Conservation (phyloP, 805 yeast genomes). For the Kodamaea fukazawae region DNA sequence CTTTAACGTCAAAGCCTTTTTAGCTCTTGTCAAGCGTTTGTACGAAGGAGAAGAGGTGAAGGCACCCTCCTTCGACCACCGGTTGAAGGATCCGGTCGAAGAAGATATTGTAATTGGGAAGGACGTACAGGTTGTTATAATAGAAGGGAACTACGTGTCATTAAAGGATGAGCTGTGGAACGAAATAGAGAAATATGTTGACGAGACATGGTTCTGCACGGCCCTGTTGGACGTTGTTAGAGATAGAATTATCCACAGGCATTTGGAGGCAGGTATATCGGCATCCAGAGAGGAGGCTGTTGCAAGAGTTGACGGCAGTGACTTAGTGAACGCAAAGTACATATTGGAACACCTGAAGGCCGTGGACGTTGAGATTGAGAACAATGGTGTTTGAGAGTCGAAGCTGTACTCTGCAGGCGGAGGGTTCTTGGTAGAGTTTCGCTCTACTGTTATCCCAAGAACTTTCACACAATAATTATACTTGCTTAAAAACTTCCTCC, state of each 20-base stretch:
- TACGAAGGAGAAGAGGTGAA: conserved; percentile 17
- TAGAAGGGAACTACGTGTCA: conserved; percentile 28
- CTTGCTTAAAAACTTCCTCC: too few relatives aligned
- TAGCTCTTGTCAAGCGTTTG: conserved; percentile 4
- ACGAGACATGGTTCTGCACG: conserved; percentile 21
- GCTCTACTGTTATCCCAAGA: too few relatives aligned
- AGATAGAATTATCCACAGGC: conserved; percentile 21
- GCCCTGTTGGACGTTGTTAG: conserved; percentile 15
- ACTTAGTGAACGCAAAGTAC: conserved; percentile 59
- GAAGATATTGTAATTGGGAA: conserved; percentile 19
- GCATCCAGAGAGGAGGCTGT: conserved; percentile 46
- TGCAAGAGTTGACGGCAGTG: conserved; percentile 52
- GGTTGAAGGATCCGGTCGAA: conserved; percentile 24
- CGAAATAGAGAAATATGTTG: conserved; percentile 16
- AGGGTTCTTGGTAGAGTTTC: too few relatives aligned
- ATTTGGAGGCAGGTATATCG: conserved; percentile 21
- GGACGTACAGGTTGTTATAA: conserved; percentile 18
- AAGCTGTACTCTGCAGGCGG: too few relatives aligned
- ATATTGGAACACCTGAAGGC: conserved; percentile 14
- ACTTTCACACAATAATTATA: too few relatives aligned
- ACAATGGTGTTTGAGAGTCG: too few relatives aligned
- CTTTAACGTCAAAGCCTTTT: conserved; percentile 55
- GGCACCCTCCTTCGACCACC: conserved; percentile 29
- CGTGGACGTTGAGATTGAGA: conserved; percentile 9
- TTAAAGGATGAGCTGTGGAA: conserved; percentile 22